Evolutionary conservation across 805 yeast genomes (phyloP).

Genomic region (Pichia californica): DNA sequence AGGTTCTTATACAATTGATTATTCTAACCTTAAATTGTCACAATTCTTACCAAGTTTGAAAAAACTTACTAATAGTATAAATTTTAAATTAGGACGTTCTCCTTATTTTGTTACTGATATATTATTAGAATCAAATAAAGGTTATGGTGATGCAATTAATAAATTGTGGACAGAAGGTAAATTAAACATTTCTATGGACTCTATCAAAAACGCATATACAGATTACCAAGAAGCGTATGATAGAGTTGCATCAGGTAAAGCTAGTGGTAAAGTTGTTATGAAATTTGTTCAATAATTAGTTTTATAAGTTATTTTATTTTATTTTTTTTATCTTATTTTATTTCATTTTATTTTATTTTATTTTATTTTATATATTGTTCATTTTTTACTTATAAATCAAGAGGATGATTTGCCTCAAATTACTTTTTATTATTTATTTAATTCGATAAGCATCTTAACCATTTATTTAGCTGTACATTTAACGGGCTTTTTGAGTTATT

Average conservation of each 20-base stretch:
- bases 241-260: slow-evolving; percentile 38
- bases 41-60: slow-evolving; percentile 22
- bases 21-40: slow-evolving; percentile 20
- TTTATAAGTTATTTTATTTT: neutral
- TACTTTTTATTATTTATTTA: too few relatives aligned
- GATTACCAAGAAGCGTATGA: slow-evolving; percentile 47
- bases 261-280: slow-evolving; percentile 62
- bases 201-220: slow-evolving; percentile 40
- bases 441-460: too few relatives aligned
- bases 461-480: too few relatives aligned
- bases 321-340: neutral
- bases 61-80: slow-evolving; percentile 10
- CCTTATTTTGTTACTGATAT: slow-evolving; percentile 1
- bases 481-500: too few relatives aligned
- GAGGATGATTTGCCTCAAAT: too few relatives aligned
- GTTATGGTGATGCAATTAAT: slow-evolving; percentile 28
- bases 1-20: slow-evolving; percentile 47
- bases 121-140: slow-evolving; percentile 6
- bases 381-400: too few relatives aligned
- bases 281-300: neutral
- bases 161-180: slow-evolving; percentile 41
- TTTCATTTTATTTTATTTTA: too few relatives aligned
- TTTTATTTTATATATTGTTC: too few relatives aligned
- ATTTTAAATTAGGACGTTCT: neutral
- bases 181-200: slow-evolving; percentile 45